These are phyloP conservation scores for Eutypella sp. DNA, from an alignment of 2,329 filamentous ascomycete genomes.

Conservation along the genomic window DNA sequence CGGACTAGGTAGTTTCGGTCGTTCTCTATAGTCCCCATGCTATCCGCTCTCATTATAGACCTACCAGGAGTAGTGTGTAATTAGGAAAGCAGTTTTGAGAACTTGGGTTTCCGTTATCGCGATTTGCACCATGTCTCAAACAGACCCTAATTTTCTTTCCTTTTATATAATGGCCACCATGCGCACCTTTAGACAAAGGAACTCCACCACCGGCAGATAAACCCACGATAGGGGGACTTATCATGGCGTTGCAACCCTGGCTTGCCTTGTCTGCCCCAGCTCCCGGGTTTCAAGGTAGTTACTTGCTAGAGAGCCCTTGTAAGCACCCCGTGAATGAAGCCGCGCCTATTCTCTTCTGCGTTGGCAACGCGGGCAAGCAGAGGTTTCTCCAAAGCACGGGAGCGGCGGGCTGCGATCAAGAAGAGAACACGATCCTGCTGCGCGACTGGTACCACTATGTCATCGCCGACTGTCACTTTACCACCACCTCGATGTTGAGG, in stretches of 20 bases:
- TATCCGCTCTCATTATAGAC: too few relatives aligned
- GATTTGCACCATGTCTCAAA: too few relatives aligned
- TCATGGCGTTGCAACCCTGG: not conserved
- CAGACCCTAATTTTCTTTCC: too few relatives aligned
- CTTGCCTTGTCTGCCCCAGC: not conserved
- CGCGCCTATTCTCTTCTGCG: not conserved
- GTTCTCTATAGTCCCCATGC: not conserved
- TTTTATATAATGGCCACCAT: not conserved
- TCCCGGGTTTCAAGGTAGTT: not conserved
- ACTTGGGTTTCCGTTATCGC: too few relatives aligned
- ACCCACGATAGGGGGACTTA: not conserved
- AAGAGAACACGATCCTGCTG: not conserved
- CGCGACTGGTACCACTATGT: not conserved
- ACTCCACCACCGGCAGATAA: not conserved
- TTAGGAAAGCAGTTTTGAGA: too few relatives aligned
- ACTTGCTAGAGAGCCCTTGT: not conserved
- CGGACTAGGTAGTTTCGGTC: not conserved
- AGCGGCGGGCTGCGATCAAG: not conserved
- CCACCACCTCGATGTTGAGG: not conserved
- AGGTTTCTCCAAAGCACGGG: not conserved
- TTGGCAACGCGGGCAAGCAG: not conserved
- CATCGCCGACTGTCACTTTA: not conserved
- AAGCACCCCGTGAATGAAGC: not conserved
- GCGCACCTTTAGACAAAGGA: accelerated
- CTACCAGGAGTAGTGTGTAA: too few relatives aligned